Evolutionary conservation across 495 filamentous ascomycete genomes (phyloP), one percentile per base, ranked within the genome.

Genomic region (Penicillium subrubescens): DNA sequence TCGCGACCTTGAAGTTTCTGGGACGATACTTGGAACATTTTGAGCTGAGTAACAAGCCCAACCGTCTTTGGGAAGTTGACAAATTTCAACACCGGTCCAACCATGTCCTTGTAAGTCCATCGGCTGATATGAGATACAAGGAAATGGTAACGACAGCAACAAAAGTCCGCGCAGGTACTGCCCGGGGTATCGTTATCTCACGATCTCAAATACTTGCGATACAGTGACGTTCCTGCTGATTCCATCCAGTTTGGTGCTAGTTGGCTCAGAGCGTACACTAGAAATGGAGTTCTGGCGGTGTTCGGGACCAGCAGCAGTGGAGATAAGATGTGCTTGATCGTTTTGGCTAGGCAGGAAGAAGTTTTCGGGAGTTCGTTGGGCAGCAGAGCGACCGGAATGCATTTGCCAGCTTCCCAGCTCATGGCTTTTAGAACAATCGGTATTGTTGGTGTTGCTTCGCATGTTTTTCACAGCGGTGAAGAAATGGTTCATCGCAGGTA

Each of bases 401-500:
- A 14, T 25, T n/a, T 25, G 46, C 46, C 46, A 50, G 25, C 46
- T 50, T 50, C 27, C 46, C 1, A 50, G 46, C 25, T 50, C 46
- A 25, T 50, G 21, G 46, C 23, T 50, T 44, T 50, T 50, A 1
- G 10, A 25, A 50, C 27, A 50, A n/a, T 8, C 46, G 5, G 3
- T 50, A 5, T 27, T 14, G 10, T 23, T 1, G 11, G 21, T 25
- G 46, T 14, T 50, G 46, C 46, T 50, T 50, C 46, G 27, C 46
- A 50, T 50, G 3, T 50, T 50, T 25, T 50, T 50, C 23, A 50
- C 23, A 0, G 46, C 14, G 23, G 21, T 27, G 46, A 50, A 50
- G 25, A 27, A 50, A 50, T 50, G 23, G 46, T 50, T 50, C 46
- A 50, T 50, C n/a, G 46, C 46, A 50, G 46, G 46, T 12, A 50